phyloP scores from a whole-genome alignment of 257 asterid genomes.

The Solanum ossicruentum region DNA sequence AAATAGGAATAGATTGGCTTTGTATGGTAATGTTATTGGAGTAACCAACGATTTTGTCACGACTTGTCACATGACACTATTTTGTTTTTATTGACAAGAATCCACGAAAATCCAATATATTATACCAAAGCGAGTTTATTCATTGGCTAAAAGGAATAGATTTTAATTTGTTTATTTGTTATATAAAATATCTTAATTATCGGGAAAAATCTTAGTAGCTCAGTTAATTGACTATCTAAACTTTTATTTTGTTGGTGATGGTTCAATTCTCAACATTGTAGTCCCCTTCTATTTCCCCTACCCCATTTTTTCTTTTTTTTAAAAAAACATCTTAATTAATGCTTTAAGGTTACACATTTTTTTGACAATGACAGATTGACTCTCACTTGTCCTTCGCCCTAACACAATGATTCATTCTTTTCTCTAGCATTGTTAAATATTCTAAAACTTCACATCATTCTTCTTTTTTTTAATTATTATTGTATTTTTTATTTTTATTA shows the following conservation, averaged over 20 bases:
- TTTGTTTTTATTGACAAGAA: background rate
- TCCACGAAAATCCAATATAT: background rate
- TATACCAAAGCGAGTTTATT: background rate
- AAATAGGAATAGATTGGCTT: too few relatives aligned
- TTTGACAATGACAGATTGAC: background rate
- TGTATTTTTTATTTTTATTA: too few relatives aligned
- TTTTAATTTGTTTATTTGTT: background rate
- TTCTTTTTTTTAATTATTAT: too few relatives aligned
- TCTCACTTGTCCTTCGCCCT: background rate
- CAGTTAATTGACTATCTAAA: too few relatives aligned
- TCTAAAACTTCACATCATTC: too few relatives aligned
- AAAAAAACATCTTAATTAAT: background rate
- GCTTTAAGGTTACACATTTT: background rate
- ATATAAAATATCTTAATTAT: background rate
- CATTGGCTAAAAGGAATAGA: background rate
- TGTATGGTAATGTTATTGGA: background rate
- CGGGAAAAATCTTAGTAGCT: too few relatives aligned
- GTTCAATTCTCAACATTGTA: too few relatives aligned
- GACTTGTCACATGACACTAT: background rate
- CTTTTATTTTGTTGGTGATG: too few relatives aligned
- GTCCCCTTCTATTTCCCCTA: rapidly evolving
- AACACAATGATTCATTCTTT: too few relatives aligned
- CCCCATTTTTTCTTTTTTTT: too few relatives aligned
- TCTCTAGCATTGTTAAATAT: too few relatives aligned
- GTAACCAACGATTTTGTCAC: background rate